phyloP scores from a whole-genome alignment of 2,329 filamentous ascomycete species.

The Nigrospora sphaerica region DNA sequence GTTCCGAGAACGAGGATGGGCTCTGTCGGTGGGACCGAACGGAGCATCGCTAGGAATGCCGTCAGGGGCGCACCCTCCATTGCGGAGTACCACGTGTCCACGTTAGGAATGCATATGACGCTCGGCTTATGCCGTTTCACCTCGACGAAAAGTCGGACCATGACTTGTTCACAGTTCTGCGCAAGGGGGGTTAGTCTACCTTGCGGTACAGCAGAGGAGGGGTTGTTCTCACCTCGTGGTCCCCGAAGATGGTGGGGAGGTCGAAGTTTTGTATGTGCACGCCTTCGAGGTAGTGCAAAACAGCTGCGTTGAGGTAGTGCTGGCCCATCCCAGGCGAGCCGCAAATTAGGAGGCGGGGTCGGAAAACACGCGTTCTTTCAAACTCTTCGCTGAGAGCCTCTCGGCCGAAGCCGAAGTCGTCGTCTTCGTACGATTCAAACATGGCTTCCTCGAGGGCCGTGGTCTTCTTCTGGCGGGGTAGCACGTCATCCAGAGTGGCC shows the following conservation, averaged over 20 bases:
- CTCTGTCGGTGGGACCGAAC: conserved; percentile 80
- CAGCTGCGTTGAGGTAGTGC: conserved; percentile 74
- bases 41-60: conserved; percentile 77
- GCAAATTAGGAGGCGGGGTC: conserved; percentile 76
- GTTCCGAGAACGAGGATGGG: conserved; percentile 85
- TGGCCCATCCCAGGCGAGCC: conserved; percentile 91
- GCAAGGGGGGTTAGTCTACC: conserved; percentile 14
- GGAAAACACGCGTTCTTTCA: conserved; percentile 79
- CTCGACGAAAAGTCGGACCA: conserved; percentile 87
- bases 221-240: conserved; percentile 57
- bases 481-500: conserved; percentile 61
- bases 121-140: conserved; percentile 91
- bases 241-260: conserved; percentile 76
- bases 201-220: conserved; percentile 1
- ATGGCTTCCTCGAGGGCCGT: conserved; percentile 92
- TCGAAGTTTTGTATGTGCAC: conserved; percentile 94
- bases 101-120: conserved; percentile 87
- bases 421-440: conserved; percentile 78
- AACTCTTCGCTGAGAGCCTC: conserved; percentile 74
- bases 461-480: conserved; percentile 78
- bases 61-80: conserved; percentile 60
- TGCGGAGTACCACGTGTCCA: conserved; percentile 77
- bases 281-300: conserved; percentile 87
- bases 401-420: conserved; percentile 75
- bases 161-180: conserved; percentile 72